Evolutionary conservation across 768 basidiomycete genomes (phyloP), one percentile per base, ranked within the genome.

Genomic region (Tricholoma sp.): DNA sequence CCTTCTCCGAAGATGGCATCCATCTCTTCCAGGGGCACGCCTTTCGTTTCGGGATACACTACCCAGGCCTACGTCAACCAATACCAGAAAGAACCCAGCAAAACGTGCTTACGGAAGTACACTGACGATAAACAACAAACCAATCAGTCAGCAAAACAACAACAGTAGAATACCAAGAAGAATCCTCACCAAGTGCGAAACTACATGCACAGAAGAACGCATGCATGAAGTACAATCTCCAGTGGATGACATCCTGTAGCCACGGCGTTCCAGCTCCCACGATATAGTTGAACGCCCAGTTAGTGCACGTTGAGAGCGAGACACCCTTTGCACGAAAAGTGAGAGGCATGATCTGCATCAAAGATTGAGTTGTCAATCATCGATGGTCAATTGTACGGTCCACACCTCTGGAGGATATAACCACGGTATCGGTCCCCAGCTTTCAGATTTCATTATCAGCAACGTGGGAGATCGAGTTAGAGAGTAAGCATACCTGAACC

Each of bases 151-250:
- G 52, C 29, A 16, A 53, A 35, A 34, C 14, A 46, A 5, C 12
- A 46, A 7, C 0, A 8, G 24, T 14, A 18, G 6, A 14, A 16
- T 1, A 11, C 29, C 2, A 19, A 35, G n/a, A n/a, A 51, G 45
- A 32, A 59, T 56, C 22, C 58, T 63, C 65, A 85, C 84, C 89
- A 49, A 93, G 76, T 43, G 95, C 74, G 67, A 94, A 90, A 64
- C 91, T 91, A 64, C 89, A 86, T 14, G 82, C 80, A 68, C 93
- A 94, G 72, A 94, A 94, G 74, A 93, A 92, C n/a, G 87, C 91
- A 65, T 95, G 93, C 91, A 98, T 94, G 2, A 91, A 91, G 72
- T 98, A 97, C 57, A 98, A 69, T 54, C 89, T 80, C 94, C 95
- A 98, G 43, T 82, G 82, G 57, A 98, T 96, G n/a, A 82, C 72